Conservation (phyloP, 2,329 filamentous ascomycete species). For the Neofusicoccum sp. region DNA sequence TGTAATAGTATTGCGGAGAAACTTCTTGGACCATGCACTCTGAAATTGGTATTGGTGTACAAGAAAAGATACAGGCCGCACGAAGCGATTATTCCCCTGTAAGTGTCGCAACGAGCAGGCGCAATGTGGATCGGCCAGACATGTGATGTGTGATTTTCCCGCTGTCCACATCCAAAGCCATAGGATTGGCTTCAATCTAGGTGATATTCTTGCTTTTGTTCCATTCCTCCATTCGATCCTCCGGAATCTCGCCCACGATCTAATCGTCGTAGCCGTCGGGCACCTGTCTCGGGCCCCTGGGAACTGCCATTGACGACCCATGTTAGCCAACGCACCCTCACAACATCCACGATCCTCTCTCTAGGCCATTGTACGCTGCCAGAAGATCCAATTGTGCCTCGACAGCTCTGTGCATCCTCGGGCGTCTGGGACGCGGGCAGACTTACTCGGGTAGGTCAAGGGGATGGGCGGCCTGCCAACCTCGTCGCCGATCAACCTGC, state of each 20-base stretch:
- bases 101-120: not conserved
- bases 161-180: not conserved
- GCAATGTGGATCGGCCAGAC: not conserved
- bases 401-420: not conserved
- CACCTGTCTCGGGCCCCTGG: slow-evolving; percentile 46
- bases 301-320: slow-evolving; percentile 36
- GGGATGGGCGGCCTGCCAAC: slow-evolving; percentile 68
- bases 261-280: slow-evolving; percentile 49
- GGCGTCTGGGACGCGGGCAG: not conserved
- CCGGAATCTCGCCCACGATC: not conserved
- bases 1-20: not conserved
- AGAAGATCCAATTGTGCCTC: not conserved
- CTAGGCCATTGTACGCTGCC: not conserved
- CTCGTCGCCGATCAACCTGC: slow-evolving; percentile 69
- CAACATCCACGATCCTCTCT: not conserved
- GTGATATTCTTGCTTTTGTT: not conserved
- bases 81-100: not conserved
- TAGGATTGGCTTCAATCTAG: not conserved
- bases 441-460: slow-evolving; percentile 88
- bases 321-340: not conserved
- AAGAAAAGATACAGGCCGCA: slow-evolving; percentile 1
- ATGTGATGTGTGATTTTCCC: not conserved
- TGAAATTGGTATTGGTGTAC: slow-evolving; percentile 10
- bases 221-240: slow-evolving; percentile 12
- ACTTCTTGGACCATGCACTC: not conserved